A percentile compares a stretch with the other conserved stretches of the same genome.
These are phyloP conservation scores for Megacollybia marginata DNA, from an alignment of 768 basidiomycete genomes.

Conservation along the genomic window DNA sequence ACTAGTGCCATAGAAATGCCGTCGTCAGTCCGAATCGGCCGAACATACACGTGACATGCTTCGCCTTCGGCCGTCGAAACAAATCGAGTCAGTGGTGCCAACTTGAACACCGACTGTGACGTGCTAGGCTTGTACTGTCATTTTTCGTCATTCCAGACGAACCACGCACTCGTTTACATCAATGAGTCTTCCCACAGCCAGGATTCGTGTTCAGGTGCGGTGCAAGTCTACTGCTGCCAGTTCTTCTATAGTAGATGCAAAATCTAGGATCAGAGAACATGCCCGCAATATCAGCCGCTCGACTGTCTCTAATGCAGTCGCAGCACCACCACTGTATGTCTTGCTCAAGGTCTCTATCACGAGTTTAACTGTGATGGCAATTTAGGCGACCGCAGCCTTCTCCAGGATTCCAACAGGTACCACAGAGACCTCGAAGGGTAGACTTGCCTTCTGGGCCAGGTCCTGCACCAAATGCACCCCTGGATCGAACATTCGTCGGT, in stretches of 20 bases:
- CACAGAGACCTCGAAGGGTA: conserved; percentile 25
- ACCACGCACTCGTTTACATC: no score
- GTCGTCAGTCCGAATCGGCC: no score
- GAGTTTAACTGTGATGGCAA: conserved; percentile 5
- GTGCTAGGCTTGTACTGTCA: no score
- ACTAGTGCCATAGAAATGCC: no score
- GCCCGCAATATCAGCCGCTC: conserved; percentile 70
- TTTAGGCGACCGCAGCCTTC: conserved; percentile 55
- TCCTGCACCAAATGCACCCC: conserved; percentile 35
- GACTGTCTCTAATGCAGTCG: conserved; percentile 49
- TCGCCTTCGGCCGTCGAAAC: no score
- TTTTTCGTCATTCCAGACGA: no score
- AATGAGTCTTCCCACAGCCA: conserved; percentile 36
- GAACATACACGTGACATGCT: no score
- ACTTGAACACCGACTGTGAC: no score
- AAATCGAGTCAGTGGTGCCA: no score
- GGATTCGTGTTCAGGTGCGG: conserved; percentile 37
- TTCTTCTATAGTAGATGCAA: conserved; percentile 65
- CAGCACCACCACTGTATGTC: conserved; percentile 56
- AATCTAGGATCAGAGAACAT: conserved; percentile 73
- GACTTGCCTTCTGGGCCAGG: conserved; percentile 26
- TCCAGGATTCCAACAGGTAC: conserved; percentile 47
- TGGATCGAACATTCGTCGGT: conserved; percentile 86
- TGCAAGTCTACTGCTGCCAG: conserved; percentile 38
- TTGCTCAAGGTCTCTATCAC: conserved; percentile 2